phyloP scores from a whole-genome alignment of 805 yeast genomes.

The Lipomyces yamanashiensis region DNA sequence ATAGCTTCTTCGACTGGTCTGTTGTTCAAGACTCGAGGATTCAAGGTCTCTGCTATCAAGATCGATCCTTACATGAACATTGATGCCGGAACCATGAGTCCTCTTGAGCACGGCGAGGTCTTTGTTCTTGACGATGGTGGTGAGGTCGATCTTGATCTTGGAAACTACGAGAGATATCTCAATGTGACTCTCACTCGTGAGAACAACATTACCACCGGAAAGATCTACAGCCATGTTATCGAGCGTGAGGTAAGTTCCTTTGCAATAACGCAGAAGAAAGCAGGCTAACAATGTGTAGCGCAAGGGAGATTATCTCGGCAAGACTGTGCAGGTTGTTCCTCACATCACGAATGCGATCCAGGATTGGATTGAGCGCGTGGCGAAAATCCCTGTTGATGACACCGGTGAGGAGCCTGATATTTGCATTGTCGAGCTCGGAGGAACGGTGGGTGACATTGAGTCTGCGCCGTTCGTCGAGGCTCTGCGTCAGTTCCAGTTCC shows the following conservation, averaged over 20 bases:
- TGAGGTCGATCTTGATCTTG: constrained; percentile 96
- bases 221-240: constrained; percentile 91
- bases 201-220: constrained; percentile 98
- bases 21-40: constrained; percentile 88
- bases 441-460: constrained; percentile 99
- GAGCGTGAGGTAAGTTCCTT: constrained; percentile 62
- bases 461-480: constrained; percentile 99
- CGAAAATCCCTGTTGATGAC: constrained; percentile 88
- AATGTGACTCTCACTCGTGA: constrained; percentile 90
- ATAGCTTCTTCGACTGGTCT: constrained; percentile 96
- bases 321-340: constrained; percentile 99
- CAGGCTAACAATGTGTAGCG: constrained; percentile 48
- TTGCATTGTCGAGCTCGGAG: constrained; percentile 94
- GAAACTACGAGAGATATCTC: constrained; percentile 96
- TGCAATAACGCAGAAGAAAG: neutral
- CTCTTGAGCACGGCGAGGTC: constrained; percentile 98
- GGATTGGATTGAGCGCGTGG: constrained; percentile 96
- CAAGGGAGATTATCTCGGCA: constrained; percentile 96
- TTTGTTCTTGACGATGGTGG: constrained; percentile 98
- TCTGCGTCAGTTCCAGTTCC: constrained; percentile 96
- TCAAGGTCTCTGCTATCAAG: constrained; percentile 94
- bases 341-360: constrained; percentile 97
- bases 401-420: constrained; percentile 90
- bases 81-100: constrained; percentile 99
- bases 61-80: constrained; percentile 99